Conservation (phyloP, 331 rosid genomes). For the Cucumis variabilis region DNA sequence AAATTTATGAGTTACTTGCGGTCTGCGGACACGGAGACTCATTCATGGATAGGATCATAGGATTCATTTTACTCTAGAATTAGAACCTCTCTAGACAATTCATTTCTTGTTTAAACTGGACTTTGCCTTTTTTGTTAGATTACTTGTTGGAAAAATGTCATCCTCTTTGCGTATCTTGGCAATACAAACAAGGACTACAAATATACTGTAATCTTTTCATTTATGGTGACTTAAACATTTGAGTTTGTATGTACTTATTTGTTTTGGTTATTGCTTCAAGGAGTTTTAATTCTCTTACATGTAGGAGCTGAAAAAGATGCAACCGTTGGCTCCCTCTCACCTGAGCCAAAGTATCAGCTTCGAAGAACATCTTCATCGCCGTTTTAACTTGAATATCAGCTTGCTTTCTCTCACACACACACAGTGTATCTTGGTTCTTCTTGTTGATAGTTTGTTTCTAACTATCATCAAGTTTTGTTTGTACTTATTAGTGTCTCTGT, state of each 20-base stretch:
- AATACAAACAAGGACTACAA: conserved; percentile 17
- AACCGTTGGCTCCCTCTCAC: conserved; percentile 63
- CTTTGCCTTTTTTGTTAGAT: no score
- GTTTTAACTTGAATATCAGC: conserved; percentile 50
- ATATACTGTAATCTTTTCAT: background rate
- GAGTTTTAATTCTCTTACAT: conserved; percentile 23
- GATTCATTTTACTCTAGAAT: background rate
- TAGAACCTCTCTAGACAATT: background rate
- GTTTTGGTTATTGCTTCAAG: conserved; percentile 18
- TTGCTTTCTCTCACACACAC: conserved; percentile 13
- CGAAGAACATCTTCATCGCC: conserved; percentile 80
- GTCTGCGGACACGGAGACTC: background rate
- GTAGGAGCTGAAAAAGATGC: conserved; percentile 75
- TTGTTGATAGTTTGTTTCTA: conserved; percentile 32
- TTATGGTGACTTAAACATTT: background rate
- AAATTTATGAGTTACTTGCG: background rate
- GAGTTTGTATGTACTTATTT: background rate
- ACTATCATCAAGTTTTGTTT: conserved; percentile 31
- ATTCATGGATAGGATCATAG: background rate
- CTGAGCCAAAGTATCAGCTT: conserved; percentile 86
- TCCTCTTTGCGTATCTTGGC: background rate
- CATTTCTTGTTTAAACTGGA: conserved; percentile 9
- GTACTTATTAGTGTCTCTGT: conserved; percentile 33
- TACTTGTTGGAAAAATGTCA: background rate
- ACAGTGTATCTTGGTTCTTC: conserved; percentile 1